Base-by-base conservation (phyloP, 2,329 filamentous ascomycete genomes). In the Dothistroma septosporum region DNA sequence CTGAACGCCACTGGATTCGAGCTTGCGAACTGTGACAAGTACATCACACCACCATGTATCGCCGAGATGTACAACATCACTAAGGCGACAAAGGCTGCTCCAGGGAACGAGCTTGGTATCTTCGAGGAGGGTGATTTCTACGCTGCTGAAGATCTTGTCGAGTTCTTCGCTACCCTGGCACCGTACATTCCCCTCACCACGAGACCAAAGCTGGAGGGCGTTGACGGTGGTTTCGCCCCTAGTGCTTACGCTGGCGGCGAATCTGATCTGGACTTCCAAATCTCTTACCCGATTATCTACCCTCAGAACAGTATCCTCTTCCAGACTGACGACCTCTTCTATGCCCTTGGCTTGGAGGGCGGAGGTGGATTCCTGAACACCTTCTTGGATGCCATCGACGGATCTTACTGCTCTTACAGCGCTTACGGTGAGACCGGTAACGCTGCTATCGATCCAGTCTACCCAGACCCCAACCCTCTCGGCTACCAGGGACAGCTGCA, bases 301-400 rank as follows among this genome's bases (percentile, higher is more conserved):
- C 83, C 82, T 1, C 82, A 85, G 65, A 73, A 76, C 10, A 76
- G 80, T 35, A 59, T 61, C 32, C 70, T 84, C 22, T 83, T 80
- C 69, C 79, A 82, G 66, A 72, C 74, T 1, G 73, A 74, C 24
- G 72, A 79, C 77, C 46, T 56, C 28, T 64, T 68, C 11, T 72
- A 67, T 60, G 70, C 71, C 48, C 62, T 64, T 16, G 81, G 68
- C 59, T 76, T 58, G 19, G 60, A 48, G 19, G 57, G 60, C 5
- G 56, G 60, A n/a, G 64, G 60, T 53, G 61, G 61, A 6, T 72
- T 58, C 55, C 76, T 70, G 69, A 76, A 73, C 63, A 75, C 74
- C 55, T 75, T 76, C 61, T 71, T 78, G 19, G 77, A 79, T 28
- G 75, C 76, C n/a, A 74, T 81, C 49, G 80, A 83, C 65, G 79